phyloP scores from a whole-genome alignment of 768 basidiomycete genomes.

The Leccinellum rugosiceps region DNA sequence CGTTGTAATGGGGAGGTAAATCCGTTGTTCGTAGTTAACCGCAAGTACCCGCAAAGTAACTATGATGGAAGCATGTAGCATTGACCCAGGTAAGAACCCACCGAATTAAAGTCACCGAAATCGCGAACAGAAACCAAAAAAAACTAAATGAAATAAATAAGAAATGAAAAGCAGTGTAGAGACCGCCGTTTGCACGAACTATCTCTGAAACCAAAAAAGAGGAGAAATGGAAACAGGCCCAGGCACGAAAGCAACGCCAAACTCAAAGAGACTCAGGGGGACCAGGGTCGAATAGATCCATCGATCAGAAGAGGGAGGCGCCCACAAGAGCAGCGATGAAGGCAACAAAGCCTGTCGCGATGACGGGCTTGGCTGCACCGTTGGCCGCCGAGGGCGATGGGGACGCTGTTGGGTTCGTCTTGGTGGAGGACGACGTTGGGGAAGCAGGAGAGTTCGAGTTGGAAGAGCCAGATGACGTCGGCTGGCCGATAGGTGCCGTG shows the following conservation, averaged over 20 bases:
- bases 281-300: neutral
- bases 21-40: neutral
- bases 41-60: neutral
- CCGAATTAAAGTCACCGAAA: neutral
- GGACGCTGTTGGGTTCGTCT: neutral
- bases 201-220: neutral
- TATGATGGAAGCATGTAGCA: neutral
- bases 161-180: neutral
- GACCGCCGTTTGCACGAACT: neutral
- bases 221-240: neutral
- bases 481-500: conserved; percentile 51
- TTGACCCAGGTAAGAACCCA: neutral
- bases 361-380: conserved; percentile 22
- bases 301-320: conserved; percentile 19
- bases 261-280: neutral
- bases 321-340: conserved; percentile 22
- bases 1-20: neutral
- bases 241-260: neutral
- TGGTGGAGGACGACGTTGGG: neutral
- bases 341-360: conserved; percentile 24
- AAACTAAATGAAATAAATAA: neutral
- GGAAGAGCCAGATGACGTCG: conserved; percentile 23
- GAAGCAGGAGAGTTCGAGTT: neutral
- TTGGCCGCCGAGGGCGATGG: conserved; percentile 2
- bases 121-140: neutral